Evolutionary conservation across 768 basidiomycete species (phyloP).

Genomic region (Phaeolepiota aurea): DNA sequence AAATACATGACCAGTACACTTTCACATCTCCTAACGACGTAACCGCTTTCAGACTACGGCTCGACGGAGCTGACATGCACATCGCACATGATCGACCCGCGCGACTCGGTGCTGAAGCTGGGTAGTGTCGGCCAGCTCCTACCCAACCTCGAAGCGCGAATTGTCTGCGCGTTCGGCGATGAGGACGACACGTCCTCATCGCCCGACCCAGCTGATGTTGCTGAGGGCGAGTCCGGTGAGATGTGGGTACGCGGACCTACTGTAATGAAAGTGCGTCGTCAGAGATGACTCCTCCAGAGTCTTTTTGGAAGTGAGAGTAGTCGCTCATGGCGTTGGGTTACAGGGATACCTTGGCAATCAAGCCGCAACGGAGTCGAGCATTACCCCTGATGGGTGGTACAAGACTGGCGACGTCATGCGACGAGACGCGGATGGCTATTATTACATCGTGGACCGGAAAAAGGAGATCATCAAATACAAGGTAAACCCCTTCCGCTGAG

Average conservation of each 20-base stretch:
- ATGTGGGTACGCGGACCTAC: constrained; percentile 59
- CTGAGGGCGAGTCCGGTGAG: constrained; percentile 45
- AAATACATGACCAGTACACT: no score
- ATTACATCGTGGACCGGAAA: constrained; percentile 48
- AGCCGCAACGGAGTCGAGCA: constrained; percentile 44
- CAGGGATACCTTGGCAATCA: constrained; percentile 58
- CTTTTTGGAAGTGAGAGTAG: no score
- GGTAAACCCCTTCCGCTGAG: constrained; percentile 13
- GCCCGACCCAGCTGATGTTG: constrained; percentile 28
- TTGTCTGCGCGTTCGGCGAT: no score
- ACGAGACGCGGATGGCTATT: constrained; percentile 52
- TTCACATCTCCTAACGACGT: no score
- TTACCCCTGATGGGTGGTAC: constrained; percentile 59
- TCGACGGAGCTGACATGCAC: no score
- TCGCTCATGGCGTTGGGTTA: not conserved
- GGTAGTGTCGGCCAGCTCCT: constrained; percentile 51
- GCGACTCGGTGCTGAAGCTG: no score
- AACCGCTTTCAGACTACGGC: no score
- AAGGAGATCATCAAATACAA: constrained; percentile 59
- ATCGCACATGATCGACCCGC: no score
- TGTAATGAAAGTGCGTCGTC: constrained; percentile 49
- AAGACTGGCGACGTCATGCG: constrained; percentile 63
- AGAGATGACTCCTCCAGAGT: no score
- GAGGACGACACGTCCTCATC: no score
- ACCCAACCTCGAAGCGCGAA: constrained; percentile 51